Base-by-base conservation (phyloP, 352 stramenopile species). In the Globisporangium irregulare region DNA sequence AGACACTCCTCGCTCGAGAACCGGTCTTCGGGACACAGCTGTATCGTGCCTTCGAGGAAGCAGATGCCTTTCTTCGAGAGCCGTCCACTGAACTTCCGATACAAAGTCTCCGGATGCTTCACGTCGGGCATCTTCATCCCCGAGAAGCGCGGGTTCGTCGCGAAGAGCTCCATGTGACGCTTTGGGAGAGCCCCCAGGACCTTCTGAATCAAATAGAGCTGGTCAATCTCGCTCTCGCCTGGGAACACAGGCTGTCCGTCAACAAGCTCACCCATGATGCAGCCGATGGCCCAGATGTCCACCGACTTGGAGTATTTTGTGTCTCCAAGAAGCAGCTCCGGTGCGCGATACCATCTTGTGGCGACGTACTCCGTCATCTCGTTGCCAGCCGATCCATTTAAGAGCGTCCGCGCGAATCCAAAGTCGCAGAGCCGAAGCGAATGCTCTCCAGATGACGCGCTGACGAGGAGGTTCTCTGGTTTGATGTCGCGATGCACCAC, bases 401-500 rank as follows among this genome's bases (percentile, higher is more conserved):
- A 78, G 38, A 98, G 85, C 1, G 95, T 84, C 2, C 93, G 94
- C 7, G 91, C 91, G 60, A 93, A 98, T 20, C 98, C 98, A 91
- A 99, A 99, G 83, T 99, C 98, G 76, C 97, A 99, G 34, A 99
- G 78, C 62, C 99, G 99, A 18, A 99, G 74, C 43, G 98, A 89
- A 64, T 99, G 97, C 62, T 98, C 92, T 1, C 92, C 90, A 32
- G 90, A 97, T 36, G 88, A 87, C 3, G 95, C 90, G 77, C 99
- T 97, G 50, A 99, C 90, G 15, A 99, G 81, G 55, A 99, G 74
- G 77, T 99, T 99, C 73, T 99, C 97, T 25, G 98, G 98, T 74
- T 99, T 99, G 78, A 99, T 99, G 82, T 99, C 98, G 15, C 97
- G 90, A 76, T 99, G 97, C 75, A 98, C 98, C 63, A 99, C 98